These are phyloP conservation scores for Epichloe hybrida DNA, from an alignment of 2,329 filamentous ascomycete species.

Conservation along the genomic window DNA sequence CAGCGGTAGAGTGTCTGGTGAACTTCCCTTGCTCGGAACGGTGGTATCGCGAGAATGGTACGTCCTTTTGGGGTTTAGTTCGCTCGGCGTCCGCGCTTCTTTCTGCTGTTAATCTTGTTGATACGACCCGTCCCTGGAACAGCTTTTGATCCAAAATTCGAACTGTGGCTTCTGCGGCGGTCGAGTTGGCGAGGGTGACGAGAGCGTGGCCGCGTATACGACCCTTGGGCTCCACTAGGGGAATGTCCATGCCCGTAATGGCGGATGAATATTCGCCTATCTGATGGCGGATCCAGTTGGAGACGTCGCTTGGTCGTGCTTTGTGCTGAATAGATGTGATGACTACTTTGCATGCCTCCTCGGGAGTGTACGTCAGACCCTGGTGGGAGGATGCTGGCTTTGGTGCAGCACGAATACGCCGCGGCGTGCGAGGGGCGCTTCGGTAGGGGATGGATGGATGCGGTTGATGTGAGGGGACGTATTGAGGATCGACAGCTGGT, in stretches of 20 bases:
- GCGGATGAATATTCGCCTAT: slow-evolving; percentile 9
- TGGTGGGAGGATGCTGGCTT: not conserved
- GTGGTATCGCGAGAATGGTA: not conserved
- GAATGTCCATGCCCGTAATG: slow-evolving; percentile 15
- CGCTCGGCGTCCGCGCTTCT: not conserved
- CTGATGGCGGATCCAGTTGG: slow-evolving; percentile 15
- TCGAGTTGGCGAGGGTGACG: slow-evolving; percentile 12
- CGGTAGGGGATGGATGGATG: not conserved
- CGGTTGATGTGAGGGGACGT: not conserved
- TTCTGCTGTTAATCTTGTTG: not conserved
- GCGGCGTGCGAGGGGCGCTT: not conserved
- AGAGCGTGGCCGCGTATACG: slow-evolving; percentile 15
- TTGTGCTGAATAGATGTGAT: slow-evolving; percentile 15
- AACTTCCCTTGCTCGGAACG: not conserved
- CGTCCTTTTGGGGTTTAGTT: not conserved
- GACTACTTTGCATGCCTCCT: slow-evolving; percentile 13
- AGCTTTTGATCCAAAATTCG: slow-evolving; percentile 14
- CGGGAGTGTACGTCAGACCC: slow-evolving; percentile 2
- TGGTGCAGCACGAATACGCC: not conserved
- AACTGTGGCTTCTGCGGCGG: slow-evolving; percentile 12
- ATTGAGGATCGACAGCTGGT: not conserved
- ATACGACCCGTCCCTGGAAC: slow-evolving; percentile 14
- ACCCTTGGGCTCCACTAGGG: slow-evolving; percentile 10
- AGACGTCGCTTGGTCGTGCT: slow-evolving; percentile 12
- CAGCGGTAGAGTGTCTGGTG: not conserved